These are phyloP conservation scores for Cadophora sp. DNA, from an alignment of 2,329 filamentous ascomycete genomes.

Conservation along the genomic window DNA sequence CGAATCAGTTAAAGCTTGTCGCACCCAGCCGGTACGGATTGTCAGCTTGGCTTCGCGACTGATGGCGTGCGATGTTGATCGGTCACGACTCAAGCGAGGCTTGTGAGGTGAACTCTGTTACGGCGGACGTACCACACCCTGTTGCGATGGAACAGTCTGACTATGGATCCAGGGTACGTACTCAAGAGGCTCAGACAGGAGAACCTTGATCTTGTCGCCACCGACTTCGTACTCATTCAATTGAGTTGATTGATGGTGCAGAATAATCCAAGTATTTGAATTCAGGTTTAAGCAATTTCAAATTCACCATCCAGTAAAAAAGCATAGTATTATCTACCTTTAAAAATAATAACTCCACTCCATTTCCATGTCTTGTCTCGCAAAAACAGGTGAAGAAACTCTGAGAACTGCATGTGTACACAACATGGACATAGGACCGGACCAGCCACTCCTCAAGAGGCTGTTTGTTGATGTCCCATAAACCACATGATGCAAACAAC, in stretches of 20 bases:
- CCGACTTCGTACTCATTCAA: background rate
- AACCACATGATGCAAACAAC: background rate
- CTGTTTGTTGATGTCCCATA: conserved; percentile 1
- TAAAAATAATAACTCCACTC: background rate
- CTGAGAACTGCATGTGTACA: background rate
- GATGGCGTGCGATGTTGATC: background rate
- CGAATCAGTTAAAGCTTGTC: background rate
- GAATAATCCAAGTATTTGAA: too few species aligned
- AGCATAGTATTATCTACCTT: background rate
- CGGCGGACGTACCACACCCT: background rate
- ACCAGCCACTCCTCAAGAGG: conserved; percentile 9
- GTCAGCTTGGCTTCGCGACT: background rate
- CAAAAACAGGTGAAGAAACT: background rate
- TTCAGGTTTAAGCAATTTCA: too few species aligned
- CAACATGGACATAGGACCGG: conserved; percentile 6
- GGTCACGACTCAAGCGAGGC: background rate
- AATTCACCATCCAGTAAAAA: background rate
- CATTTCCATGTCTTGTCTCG: background rate
- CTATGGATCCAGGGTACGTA: background rate
- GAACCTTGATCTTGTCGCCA: background rate
- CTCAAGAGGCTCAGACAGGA: background rate
- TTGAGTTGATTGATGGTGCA: background rate
- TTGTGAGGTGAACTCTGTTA: background rate
- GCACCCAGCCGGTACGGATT: background rate
- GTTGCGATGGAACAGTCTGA: conserved; percentile 9